Conservation (phyloP, 1,139 yeast genomes). For the Hanseniaspora sp. region DNA sequence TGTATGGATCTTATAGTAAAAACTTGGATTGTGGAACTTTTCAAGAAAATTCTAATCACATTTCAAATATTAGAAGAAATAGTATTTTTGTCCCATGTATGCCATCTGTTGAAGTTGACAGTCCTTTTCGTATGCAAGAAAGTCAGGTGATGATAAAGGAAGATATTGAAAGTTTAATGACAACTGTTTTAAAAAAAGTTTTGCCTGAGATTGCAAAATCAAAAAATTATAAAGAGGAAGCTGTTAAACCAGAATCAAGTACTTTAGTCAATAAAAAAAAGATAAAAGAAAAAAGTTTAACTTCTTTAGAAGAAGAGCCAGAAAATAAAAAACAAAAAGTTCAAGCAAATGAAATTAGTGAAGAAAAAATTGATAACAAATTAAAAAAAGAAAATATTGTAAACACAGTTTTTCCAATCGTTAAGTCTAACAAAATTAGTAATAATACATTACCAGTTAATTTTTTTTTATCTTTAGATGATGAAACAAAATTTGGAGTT, state of each 20-base stretch:
- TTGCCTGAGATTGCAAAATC: neutral
- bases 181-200: constrained; percentile 1
- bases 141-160: neutral
- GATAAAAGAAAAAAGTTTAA: too few species aligned
- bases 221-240: neutral
- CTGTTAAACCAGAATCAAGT: neutral
- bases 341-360: too few species aligned
- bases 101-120: too few species aligned
- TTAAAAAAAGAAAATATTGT: too few species aligned
- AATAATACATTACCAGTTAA: neutral
- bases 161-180: constrained; percentile 6
- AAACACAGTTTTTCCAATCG: too few species aligned
- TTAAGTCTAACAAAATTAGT: neutral
- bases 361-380: too few species aligned
- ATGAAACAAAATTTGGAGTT: constrained; percentile 4
- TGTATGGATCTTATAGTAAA: neutral
- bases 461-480: constrained; percentile 3
- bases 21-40: neutral
- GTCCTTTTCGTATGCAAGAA: neutral
- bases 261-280: neutral
- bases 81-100: too few species aligned
- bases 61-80: too few species aligned
- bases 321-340: too few species aligned
- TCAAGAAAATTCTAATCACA: too few species aligned
- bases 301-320: neutral